Base-by-base conservation (phyloP, 306 rosid genomes). In the Fragaria iinumae region DNA sequence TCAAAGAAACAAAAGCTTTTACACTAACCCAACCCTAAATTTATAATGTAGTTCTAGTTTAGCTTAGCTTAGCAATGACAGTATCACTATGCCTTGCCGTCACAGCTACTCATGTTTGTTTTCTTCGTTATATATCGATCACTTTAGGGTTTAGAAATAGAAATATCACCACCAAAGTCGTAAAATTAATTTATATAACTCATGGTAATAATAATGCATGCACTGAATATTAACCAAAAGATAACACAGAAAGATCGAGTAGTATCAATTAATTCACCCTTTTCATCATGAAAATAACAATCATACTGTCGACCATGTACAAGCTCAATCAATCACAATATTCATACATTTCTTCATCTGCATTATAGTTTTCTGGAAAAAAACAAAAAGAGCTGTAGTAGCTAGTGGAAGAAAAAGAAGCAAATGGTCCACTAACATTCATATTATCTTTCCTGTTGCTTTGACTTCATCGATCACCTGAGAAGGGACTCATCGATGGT, bases 401-500 rank as follows among this genome's bases (percentile, higher is more conserved):
- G 55, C 36, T 21, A 44, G 38, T 14, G 7, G 6, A 14, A 23
- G 27, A 6, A 23, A 44, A 41, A 67, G 12, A 69, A n/a, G n/a
- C n/a, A 3, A 72, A 32, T 13, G 62, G 48, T 74, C 83, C 80
- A 75, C 85, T 84, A 82, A 80, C 84, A 44, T 25, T 64, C 49
- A 34, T 69, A 25, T 23, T 9, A 80, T 57, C 38, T 79, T 73
- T n/a, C 45, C 25, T 29, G 8, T 11, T 67, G 62, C 69, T 77
- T 64, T 49, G 43, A 73, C 32, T 39, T 23, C 48, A 23, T 8
- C 5, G 27, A 56, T 44, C 77, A 76, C 77, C 75, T 60, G 69
- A 69, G 68, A 72, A 62, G 57, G 76, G 56, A 52, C 23, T 47
- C 75, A 86, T 84, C 88, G 89, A 78, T 94, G 96, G 91, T 94